Percentiles rank a stretch among this genome's conserved stretches.
Conservation (phyloP, 768 basidiomycete species). For the Pisolithus albus region DNA sequence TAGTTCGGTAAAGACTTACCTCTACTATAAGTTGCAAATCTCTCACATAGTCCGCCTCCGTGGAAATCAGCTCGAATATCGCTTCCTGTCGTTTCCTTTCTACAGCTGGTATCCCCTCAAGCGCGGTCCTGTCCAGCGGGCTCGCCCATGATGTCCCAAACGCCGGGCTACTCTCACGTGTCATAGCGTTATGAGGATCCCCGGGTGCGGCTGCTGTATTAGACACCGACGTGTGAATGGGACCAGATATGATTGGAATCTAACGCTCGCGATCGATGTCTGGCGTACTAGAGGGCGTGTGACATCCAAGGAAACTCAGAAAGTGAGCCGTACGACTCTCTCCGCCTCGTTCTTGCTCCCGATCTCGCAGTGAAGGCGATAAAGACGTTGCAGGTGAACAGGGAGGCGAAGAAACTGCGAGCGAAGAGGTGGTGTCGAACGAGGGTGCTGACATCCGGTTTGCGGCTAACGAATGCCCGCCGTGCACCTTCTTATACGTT, state of each 20-base stretch:
- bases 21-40: no score
- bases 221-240: slow-evolving; percentile 38
- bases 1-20: no score
- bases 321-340: slow-evolving; percentile 42
- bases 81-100: no score
- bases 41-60: no score
- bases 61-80: no score
- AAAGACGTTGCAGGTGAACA: slow-evolving; percentile 28
- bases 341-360: slow-evolving; percentile 25
- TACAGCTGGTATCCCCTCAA: no score
- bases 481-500: slow-evolving; percentile 55
- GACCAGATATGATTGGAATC: slow-evolving; percentile 60
- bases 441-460: slow-evolving; percentile 64
- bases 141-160: no score
- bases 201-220: not conserved
- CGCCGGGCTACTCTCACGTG: no score
- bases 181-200: no score
- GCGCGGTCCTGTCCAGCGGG: no score
- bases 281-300: slow-evolving; percentile 40
- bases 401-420: slow-evolving; percentile 34
- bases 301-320: slow-evolving; percentile 56
- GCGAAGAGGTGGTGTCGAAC: slow-evolving; percentile 32
- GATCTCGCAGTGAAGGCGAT: slow-evolving; percentile 25
- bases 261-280: slow-evolving; percentile 39
- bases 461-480: slow-evolving; percentile 8